Evolutionary conservation across 192 early-diverging fungal species (phyloP).

Genomic region (Coemansia sp.): DNA sequence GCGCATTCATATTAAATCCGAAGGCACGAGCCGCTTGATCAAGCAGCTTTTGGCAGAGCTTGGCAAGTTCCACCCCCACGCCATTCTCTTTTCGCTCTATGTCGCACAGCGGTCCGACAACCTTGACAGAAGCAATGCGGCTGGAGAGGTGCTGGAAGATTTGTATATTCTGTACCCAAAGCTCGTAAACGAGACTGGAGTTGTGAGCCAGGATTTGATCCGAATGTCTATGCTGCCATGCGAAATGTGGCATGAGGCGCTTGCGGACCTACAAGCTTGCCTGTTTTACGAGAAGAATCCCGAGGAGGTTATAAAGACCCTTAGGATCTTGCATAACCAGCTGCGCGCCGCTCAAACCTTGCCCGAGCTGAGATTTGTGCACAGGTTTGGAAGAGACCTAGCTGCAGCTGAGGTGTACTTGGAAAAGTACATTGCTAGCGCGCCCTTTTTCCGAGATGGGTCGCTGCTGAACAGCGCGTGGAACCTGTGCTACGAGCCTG

Average conservation of each 20-base stretch:
- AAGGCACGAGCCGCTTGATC: constrained; percentile 80
- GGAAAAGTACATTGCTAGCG: constrained; percentile 59
- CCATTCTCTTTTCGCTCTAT: constrained; percentile 94
- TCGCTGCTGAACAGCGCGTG: constrained; percentile 90
- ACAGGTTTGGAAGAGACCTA: constrained; percentile 87
- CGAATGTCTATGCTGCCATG: constrained; percentile 95
- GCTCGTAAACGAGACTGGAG: constrained; percentile 85
- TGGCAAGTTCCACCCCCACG: constrained; percentile 95
- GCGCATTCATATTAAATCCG: constrained; percentile 81
- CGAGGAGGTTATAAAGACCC: constrained; percentile 84
- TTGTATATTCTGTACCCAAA: constrained; percentile 77
- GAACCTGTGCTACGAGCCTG: constrained; percentile 76
- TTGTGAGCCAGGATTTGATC: constrained; percentile 95
- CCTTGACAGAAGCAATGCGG: constrained; percentile 62
- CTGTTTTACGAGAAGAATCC: constrained; percentile 79
- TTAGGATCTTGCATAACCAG: constrained; percentile 85
- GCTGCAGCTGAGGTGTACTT: constrained; percentile 89
- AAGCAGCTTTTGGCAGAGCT: constrained; percentile 88
- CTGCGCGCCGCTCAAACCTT: constrained; percentile 76
- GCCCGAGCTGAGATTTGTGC: constrained; percentile 91
- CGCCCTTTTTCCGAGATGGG: constrained; percentile 66
- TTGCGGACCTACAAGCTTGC: constrained; percentile 80
- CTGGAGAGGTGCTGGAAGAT: constrained; percentile 87
- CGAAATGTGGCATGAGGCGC: constrained; percentile 96
- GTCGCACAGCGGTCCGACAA: constrained; percentile 93